These are phyloP conservation scores for Penstemon barbatus DNA, from an alignment of 257 asterid genomes.

Conservation along the genomic window DNA sequence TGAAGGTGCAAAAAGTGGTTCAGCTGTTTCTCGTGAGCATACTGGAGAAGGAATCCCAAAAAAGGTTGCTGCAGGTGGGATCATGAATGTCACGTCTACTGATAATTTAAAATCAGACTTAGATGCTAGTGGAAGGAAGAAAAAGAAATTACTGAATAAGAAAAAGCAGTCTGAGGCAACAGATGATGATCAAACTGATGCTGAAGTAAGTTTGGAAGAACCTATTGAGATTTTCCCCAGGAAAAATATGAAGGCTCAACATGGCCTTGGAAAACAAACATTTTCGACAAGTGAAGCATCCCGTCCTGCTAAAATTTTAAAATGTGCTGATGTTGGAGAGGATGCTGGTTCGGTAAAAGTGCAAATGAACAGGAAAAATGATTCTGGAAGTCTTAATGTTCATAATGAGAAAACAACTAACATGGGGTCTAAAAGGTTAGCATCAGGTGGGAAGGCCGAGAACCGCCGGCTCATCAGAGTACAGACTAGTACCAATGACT, in stretches of 20 bases:
- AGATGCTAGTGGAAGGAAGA: slow-evolving; percentile 43
- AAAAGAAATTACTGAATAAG: slow-evolving; percentile 39
- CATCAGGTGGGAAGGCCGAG: slow-evolving; percentile 41
- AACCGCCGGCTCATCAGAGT: slow-evolving; percentile 30
- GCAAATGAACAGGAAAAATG: slow-evolving; percentile 31
- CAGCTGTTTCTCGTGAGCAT: slow-evolving; percentile 40
- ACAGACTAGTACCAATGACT: slow-evolving; percentile 40
- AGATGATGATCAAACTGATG: slow-evolving; percentile 33
- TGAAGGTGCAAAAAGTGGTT: slow-evolving; percentile 39
- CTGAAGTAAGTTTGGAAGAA: slow-evolving; percentile 38
- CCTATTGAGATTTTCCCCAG: slow-evolving; percentile 35
- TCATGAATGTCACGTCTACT: slow-evolving; percentile 38
- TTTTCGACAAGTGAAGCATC: slow-evolving; percentile 34
- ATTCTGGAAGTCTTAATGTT: slow-evolving; percentile 20
- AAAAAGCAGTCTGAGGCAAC: slow-evolving; percentile 37
- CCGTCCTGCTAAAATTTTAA: slow-evolving; percentile 46
- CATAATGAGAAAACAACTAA: slow-evolving; percentile 28
- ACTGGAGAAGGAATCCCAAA: slow-evolving; percentile 31
- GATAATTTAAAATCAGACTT: slow-evolving; percentile 34
- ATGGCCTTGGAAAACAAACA: slow-evolving; percentile 46
- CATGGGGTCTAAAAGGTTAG: slow-evolving; percentile 31
- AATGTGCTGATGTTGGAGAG: slow-evolving; percentile 40
- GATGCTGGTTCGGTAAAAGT: slow-evolving; percentile 34
- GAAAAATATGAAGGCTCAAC: slow-evolving; percentile 46
- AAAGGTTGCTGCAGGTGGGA: slow-evolving; percentile 35